A percentile compares a stretch with the other conserved stretches of the same genome.
Evolutionary conservation across 1,284 basidiomycete genomes (phyloP).

Genomic region (Hymenochaete sp.): DNA sequence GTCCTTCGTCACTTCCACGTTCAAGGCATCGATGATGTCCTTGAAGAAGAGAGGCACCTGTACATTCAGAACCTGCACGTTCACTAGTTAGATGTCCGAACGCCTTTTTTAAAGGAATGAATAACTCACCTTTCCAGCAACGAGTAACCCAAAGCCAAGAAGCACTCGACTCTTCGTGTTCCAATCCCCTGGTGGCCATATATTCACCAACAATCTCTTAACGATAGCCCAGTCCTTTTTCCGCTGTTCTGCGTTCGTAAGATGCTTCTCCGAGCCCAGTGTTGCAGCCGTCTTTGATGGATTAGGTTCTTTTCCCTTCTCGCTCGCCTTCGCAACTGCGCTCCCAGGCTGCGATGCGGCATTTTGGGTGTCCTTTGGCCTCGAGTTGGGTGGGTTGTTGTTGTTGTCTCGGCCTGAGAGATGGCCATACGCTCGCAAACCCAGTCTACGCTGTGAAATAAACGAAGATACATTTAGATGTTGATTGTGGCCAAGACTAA

Average conservation of each 20-base stretch:
- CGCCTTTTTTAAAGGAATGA: neutral
- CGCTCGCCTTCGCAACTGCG: too few relatives aligned
- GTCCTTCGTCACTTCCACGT: constrained; percentile 70
- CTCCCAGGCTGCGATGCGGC: too few relatives aligned
- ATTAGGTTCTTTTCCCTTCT: too few relatives aligned
- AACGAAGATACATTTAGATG: too few relatives aligned
- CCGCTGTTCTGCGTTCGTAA: constrained; percentile 43
- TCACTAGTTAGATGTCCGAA: constrained; percentile 1
- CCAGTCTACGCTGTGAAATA: too few relatives aligned
- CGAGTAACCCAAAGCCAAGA: constrained; percentile 72
- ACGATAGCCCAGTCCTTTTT: constrained; percentile 62
- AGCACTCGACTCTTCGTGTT: constrained; percentile 71
- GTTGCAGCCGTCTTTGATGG: constrained; percentile 11
- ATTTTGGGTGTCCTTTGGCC: too few relatives aligned
- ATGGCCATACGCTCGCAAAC: too few relatives aligned
- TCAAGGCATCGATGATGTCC: constrained; percentile 80
- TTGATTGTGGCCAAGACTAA: too few relatives aligned
- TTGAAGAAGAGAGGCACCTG: constrained; percentile 98
- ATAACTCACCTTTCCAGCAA: constrained; percentile 74
- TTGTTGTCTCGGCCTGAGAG: too few relatives aligned
- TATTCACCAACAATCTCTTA: constrained; percentile 52
- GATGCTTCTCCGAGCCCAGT: constrained; percentile 11
- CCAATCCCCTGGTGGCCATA: constrained; percentile 75
- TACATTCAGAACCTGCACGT: constrained; percentile 74
- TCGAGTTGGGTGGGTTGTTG: too few relatives aligned